phyloP scores from a whole-genome alignment of 2,329 filamentous ascomycete genomes.

The Cytospora leucostoma region DNA sequence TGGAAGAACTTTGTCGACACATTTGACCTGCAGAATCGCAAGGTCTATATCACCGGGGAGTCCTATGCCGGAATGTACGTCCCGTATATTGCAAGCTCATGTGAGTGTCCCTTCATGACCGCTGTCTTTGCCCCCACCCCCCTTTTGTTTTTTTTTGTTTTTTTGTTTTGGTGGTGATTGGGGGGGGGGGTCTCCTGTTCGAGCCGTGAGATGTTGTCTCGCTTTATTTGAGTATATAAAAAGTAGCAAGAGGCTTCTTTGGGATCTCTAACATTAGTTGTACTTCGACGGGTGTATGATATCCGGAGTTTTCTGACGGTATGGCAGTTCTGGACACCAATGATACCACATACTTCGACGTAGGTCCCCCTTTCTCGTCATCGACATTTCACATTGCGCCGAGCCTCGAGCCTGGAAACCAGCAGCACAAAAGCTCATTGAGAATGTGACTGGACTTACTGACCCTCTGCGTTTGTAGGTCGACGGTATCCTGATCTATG shows the following conservation, averaged over 20 bases:
- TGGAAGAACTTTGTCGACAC: slow-evolving; percentile 76
- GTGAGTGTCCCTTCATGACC: neutral
- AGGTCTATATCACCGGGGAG: slow-evolving; percentile 74
- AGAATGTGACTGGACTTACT: neutral
- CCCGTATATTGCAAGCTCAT: slow-evolving; percentile 71
- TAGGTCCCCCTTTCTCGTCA: slow-evolving; percentile 44
- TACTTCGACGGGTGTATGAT: neutral
- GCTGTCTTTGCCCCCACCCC: no score
- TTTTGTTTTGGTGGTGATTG: no score
- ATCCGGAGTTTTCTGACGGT: neutral
- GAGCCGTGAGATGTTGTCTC: no score
- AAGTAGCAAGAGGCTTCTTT: no score
- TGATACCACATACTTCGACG: slow-evolving; percentile 66
- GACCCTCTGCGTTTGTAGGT: neutral
- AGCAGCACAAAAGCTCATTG: no score
- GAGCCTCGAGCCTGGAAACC: neutral
- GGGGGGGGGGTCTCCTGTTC: no score
- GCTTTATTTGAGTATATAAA: no score
- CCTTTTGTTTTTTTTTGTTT: no score
- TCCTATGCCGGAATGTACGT: slow-evolving; percentile 69
- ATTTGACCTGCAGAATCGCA: slow-evolving; percentile 66
- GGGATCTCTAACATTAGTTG: no score
- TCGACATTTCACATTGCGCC: neutral
- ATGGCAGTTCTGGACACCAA: slow-evolving; percentile 60
- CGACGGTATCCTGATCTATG: slow-evolving; percentile 68